Percentiles rank a stretch among this genome's conserved stretches.
Conservation (phyloP, 1,284 basidiomycete genomes). For the Pisolithus thermaeus region DNA sequence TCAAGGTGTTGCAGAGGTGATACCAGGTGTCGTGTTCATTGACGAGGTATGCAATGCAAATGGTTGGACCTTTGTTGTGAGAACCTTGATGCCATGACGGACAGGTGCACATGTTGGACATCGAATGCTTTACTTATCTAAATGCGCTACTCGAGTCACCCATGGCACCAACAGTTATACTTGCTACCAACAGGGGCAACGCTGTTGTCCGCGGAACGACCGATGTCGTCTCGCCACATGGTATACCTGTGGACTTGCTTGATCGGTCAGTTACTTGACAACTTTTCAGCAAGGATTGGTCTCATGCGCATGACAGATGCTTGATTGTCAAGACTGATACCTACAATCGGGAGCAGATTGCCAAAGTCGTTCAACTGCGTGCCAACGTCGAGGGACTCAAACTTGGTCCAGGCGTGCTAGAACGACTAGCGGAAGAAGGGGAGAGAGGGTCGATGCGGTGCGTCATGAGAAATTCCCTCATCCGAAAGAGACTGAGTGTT, state of each 20-base stretch:
- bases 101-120: conserved; percentile 98
- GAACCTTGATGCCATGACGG: not conserved
- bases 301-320: conserved; percentile 48
- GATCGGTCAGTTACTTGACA: conserved; percentile 60
- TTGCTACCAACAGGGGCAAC: conserved; percentile 94
- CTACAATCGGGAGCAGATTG: conserved; percentile 83
- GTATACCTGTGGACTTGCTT: conserved; percentile 89
- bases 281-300: conserved; percentile 4
- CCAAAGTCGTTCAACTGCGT: conserved; percentile 81
- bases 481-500: conserved; percentile 1
- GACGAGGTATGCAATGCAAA: conserved; percentile 71
- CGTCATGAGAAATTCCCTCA: conserved; percentile 17
- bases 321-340: conserved; percentile 93
- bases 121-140: conserved; percentile 98
- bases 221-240: conserved; percentile 90
- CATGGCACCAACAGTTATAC: conserved; percentile 95
- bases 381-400: conserved; percentile 84
- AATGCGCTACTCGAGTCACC: conserved; percentile 94
- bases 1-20: conserved; percentile 95
- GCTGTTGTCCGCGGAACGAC: conserved; percentile 88
- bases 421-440: conserved; percentile 79
- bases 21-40: conserved; percentile 97
- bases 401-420: conserved; percentile 73
- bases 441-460: conserved; percentile 81
- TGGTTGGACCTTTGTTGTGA: not conserved